phyloP scores from a whole-genome alignment of 2,329 filamentous ascomycete species.

The Fusarium caatingaense region DNA sequence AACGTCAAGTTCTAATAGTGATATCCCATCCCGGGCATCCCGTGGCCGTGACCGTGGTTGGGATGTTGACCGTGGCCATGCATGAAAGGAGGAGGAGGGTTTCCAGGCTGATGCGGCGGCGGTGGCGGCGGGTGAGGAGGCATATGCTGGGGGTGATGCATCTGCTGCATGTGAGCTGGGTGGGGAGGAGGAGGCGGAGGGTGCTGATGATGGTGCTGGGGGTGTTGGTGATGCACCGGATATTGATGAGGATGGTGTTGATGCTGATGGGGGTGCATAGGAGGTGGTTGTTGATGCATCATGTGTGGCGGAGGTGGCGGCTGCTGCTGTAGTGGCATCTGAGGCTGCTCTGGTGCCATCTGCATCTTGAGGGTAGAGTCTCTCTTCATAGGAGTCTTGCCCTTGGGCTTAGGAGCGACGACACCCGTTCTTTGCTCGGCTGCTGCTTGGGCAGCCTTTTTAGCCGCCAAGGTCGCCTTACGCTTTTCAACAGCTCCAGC shows the following conservation, averaged over 20 bases:
- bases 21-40: slow-evolving; percentile 48
- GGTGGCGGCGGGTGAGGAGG: slow-evolving; percentile 34
- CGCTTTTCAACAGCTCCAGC: slow-evolving; percentile 69
- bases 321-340: slow-evolving; percentile 27
- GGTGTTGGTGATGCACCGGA: slow-evolving; percentile 27
- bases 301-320: slow-evolving; percentile 25
- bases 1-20: slow-evolving; percentile 30
- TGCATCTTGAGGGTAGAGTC: slow-evolving; percentile 46
- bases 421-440: slow-evolving; percentile 52
- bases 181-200: slow-evolving; percentile 11
- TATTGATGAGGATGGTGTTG: slow-evolving; percentile 31
- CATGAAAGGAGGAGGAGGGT: slow-evolving; percentile 36
- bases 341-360: slow-evolving; percentile 34
- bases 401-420: slow-evolving; percentile 54
- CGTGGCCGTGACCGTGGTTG: slow-evolving; percentile 22
- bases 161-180: slow-evolving; percentile 30
- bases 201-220: slow-evolving; percentile 33
- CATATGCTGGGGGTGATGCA: slow-evolving; percentile 38
- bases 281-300: slow-evolving; percentile 31
- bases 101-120: slow-evolving; percentile 39
- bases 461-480: slow-evolving; percentile 69
- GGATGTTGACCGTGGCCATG: slow-evolving; percentile 37
- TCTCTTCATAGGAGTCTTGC: slow-evolving; percentile 50
- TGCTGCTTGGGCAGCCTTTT: slow-evolving; percentile 63
- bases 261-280: slow-evolving; percentile 32